Conservation (phyloP, 1,284 basidiomycete species). For the Pyrrhoderma noxium region DNA sequence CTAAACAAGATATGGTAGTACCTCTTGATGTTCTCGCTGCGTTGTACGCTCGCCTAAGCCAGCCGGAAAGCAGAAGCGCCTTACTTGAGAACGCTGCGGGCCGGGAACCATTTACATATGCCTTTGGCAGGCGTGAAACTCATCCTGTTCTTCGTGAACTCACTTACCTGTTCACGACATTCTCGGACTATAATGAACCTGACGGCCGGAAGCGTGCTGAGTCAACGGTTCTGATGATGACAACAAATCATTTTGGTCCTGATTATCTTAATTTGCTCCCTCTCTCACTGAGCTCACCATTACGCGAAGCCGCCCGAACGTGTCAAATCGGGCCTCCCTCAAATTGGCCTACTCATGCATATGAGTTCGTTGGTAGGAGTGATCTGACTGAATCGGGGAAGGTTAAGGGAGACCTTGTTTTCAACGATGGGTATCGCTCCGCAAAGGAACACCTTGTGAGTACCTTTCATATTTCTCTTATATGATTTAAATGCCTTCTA, state of each 20-base stretch:
- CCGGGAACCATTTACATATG: constrained; percentile 35
- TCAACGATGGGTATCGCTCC: constrained; percentile 45
- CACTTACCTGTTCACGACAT: constrained; percentile 39
- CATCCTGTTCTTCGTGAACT: constrained; percentile 43
- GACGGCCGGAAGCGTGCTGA: constrained; percentile 57
- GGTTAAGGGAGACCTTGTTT: constrained; percentile 34
- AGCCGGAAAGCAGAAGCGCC: constrained; percentile 7
- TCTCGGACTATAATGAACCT: constrained; percentile 43
- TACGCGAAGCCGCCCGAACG: constrained; percentile 76
- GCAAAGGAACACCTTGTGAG: constrained; percentile 55
- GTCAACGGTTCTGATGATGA: constrained; percentile 54
- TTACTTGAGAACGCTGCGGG: constrained; percentile 3
- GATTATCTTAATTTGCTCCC: constrained; percentile 52
- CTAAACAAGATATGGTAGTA: constrained; percentile 12
- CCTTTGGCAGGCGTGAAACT: constrained; percentile 53
- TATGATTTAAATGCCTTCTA: no score
- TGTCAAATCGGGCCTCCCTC: constrained; percentile 73
- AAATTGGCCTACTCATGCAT: constrained; percentile 66
- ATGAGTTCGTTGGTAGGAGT: constrained; percentile 69
- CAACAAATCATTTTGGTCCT: constrained; percentile 41
- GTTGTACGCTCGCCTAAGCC: constrained; percentile 23
- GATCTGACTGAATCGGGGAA: constrained; percentile 66
- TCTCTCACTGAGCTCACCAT: constrained; percentile 69
- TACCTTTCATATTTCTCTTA: constrained; percentile 7
- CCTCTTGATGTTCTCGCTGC: constrained; percentile 33